These are phyloP conservation scores for Lachancea meyersii DNA, from an alignment of 805 yeast genomes.

Conservation along the genomic window DNA sequence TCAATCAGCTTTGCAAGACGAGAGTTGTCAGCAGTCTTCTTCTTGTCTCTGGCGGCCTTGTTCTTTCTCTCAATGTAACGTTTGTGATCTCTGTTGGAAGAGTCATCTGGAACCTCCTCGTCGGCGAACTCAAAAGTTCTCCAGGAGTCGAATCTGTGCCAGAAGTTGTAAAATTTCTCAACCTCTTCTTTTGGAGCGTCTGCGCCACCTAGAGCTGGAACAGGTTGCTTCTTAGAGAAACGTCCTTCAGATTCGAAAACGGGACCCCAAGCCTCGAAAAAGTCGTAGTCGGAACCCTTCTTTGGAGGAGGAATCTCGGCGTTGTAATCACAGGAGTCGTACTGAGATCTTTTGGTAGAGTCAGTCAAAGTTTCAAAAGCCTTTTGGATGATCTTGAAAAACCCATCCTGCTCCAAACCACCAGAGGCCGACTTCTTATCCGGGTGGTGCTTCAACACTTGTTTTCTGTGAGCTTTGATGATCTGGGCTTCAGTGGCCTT, in stretches of 20 bases:
- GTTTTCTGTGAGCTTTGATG: conserved; percentile 94
- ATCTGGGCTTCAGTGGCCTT: conserved; percentile 88
- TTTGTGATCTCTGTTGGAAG: conserved; percentile 98
- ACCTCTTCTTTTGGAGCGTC: conserved; percentile 72
- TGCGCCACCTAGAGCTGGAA: conserved; percentile 69
- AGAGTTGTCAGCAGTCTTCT: conserved; percentile 94
- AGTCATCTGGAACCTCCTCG: conserved; percentile 98
- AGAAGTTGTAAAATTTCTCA: conserved; percentile 83
- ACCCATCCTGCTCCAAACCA: conserved; percentile 86
- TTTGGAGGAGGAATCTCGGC: conserved; percentile 83
- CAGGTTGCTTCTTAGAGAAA: conserved; percentile 88
- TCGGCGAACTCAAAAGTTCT: conserved; percentile 95
- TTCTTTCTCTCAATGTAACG: conserved; percentile 97
- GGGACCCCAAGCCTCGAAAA: conserved; percentile 88
- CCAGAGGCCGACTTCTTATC: conserved; percentile 88
- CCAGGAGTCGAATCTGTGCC: conserved; percentile 96
- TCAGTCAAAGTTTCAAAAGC: conserved; percentile 88
- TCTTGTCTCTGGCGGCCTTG: conserved; percentile 92
- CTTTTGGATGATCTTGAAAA: conserved; percentile 96
- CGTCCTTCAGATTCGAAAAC: conserved; percentile 87
- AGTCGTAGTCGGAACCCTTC: conserved; percentile 61
- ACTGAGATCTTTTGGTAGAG: conserved; percentile 81
- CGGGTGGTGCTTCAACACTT: conserved; percentile 95
- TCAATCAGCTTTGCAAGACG: conserved; percentile 80
- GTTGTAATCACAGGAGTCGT: conserved; percentile 86